Conservation (phyloP, 1,284 basidiomycete genomes). For the Pyrrhoderma lamaoense region DNA sequence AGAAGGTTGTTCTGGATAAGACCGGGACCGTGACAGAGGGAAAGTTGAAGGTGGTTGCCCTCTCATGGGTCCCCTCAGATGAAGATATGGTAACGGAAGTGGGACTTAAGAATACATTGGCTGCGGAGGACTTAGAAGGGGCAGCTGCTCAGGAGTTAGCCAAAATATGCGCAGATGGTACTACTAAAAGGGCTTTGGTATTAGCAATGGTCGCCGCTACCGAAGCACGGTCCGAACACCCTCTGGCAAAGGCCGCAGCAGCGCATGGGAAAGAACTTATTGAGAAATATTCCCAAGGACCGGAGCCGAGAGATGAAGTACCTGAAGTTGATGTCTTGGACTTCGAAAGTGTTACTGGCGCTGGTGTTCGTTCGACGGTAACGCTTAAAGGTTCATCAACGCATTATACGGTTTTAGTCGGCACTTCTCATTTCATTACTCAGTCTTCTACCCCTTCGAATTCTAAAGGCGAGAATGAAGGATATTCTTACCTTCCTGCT, state of each 20-base stretch:
- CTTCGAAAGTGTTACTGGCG: conserved; percentile 87
- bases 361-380: conserved; percentile 75
- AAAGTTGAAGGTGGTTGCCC: conserved; percentile 64
- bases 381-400: conserved; percentile 32
- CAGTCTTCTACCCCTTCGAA: conserved; percentile 27
- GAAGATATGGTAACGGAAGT: conserved; percentile 22
- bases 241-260: conserved; percentile 88
- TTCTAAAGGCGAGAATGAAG: conserved; percentile 24
- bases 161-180: conserved; percentile 51
- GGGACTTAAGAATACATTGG: conserved; percentile 7
- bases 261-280: conserved; percentile 70
- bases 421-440: conserved; percentile 65
- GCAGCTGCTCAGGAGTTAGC: conserved; percentile 28
- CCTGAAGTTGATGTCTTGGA: conserved; percentile 41
- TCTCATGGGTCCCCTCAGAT: conserved; percentile 65
- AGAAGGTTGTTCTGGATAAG: conserved; percentile 89
- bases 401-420: conserved; percentile 60
- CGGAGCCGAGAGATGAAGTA: conserved; percentile 28
- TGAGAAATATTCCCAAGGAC: conserved; percentile 23
- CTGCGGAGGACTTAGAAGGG: conserved; percentile 32
- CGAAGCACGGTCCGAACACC: conserved; percentile 92
- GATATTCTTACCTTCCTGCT: conserved; percentile 43
- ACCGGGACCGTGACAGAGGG: conserved; percentile 96
- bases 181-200: conserved; percentile 54
- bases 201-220: conserved; percentile 79